Conservation (phyloP, 352 stramenopile species). For the Phytopythium helicoides region DNA sequence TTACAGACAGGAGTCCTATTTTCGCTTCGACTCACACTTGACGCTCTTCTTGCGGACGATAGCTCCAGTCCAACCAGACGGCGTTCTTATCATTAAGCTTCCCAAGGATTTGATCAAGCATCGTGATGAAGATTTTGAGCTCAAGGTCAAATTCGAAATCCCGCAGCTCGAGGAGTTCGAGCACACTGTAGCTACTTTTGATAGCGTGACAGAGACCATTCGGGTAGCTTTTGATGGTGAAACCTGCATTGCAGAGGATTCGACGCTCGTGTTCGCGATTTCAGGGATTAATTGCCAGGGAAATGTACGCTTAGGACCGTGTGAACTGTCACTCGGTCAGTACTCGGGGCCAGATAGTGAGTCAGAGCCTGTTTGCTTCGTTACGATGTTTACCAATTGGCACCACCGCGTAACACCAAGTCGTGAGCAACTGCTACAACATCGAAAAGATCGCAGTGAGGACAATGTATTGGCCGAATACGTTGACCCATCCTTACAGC, state of each 20-base stretch:
- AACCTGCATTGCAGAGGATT: not conserved
- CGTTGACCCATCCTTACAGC: not conserved
- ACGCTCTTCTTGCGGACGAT: slow-evolving; percentile 1
- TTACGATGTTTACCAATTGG: not conserved
- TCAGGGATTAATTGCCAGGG: not conserved
- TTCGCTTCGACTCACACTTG: not conserved
- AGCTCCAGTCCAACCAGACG: not conserved
- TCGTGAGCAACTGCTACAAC: no score
- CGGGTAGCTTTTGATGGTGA: not conserved
- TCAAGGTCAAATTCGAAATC: not conserved
- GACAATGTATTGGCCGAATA: not conserved
- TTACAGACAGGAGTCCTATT: slow-evolving; percentile 3
- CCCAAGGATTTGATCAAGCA: not conserved
- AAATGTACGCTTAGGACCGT: no score
- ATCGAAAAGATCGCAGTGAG: not conserved
- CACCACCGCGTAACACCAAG: no score
- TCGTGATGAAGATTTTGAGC: not conserved
- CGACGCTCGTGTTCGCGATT: not conserved
- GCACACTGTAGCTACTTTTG: not conserved
- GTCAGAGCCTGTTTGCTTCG: not conserved
- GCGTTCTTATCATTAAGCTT: not conserved
- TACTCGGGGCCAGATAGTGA: not conserved
- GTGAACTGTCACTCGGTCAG: not conserved
- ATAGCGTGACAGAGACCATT: not conserved
- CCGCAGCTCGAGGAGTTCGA: not conserved